phyloP scores from a whole-genome alignment of 2,329 filamentous ascomycete species.

The Aspergillus arachidicola region DNA sequence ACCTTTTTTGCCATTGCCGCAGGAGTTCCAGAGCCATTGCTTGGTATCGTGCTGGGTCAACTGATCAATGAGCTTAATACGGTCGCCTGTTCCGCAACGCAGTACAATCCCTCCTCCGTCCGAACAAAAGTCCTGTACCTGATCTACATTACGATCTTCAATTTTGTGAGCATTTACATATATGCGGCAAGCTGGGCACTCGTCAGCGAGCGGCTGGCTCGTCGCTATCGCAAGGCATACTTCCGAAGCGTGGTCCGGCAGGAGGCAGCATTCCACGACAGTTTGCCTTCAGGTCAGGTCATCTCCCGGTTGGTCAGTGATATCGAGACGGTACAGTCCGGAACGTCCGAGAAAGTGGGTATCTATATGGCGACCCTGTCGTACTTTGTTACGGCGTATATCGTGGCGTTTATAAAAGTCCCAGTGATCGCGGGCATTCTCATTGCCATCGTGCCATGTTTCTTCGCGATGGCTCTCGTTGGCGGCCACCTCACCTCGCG shows the following conservation, averaged over 20 bases:
- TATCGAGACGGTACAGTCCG: slow-evolving; percentile 66
- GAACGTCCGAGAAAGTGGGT: slow-evolving; percentile 71
- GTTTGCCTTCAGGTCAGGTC: slow-evolving; percentile 63
- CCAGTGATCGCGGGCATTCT: slow-evolving; percentile 65
- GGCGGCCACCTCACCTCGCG: slow-evolving; percentile 57
- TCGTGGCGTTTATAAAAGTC: slow-evolving; percentile 68
- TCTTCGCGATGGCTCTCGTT: slow-evolving; percentile 59
- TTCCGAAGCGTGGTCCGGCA: slow-evolving; percentile 62
- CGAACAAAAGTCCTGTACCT: slow-evolving; percentile 12
- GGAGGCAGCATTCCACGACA: slow-evolving; percentile 67
- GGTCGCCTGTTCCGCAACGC: not conserved
- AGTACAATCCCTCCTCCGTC: slow-evolving; percentile 1
- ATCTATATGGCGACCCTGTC: slow-evolving; percentile 64
- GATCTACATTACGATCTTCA: not conserved
- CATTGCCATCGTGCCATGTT: slow-evolving; percentile 64
- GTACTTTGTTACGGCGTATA: slow-evolving; percentile 68
- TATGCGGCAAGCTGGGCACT: slow-evolving; percentile 67
- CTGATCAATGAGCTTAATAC: slow-evolving; percentile 7
- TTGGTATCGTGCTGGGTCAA: slow-evolving; percentile 1
- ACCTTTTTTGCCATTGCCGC: slow-evolving; percentile 5
- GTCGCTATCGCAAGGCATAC: slow-evolving; percentile 63
- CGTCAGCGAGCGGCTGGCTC: slow-evolving; percentile 64
- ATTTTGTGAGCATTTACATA: slow-evolving; percentile 55
- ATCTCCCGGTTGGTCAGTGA: slow-evolving; percentile 65
- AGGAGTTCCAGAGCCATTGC: slow-evolving; percentile 2